phyloP scores from a whole-genome alignment of 31 red algal species.

The Odonthalia washingtoniensis region DNA sequence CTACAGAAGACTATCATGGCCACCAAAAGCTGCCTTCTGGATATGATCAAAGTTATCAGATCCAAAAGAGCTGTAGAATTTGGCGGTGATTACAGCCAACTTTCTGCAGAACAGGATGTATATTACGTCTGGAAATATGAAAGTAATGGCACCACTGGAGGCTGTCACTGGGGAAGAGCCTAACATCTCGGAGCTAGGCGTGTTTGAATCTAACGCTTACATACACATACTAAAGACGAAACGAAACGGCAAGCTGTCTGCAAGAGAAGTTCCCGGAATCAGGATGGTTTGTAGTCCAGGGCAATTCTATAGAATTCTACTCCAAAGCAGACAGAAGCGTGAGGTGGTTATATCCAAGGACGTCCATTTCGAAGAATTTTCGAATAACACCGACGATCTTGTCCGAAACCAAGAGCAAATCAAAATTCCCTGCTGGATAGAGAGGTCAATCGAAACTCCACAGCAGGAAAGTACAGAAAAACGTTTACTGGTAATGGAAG shows the following conservation, averaged over 20 bases:
- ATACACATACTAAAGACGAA: constrained; percentile 31
- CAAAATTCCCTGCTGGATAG: not conserved
- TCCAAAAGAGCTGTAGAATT: constrained; percentile 2
- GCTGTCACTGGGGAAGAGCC: constrained; percentile 28
- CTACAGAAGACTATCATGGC: constrained; percentile 43
- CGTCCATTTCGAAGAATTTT: constrained; percentile 8
- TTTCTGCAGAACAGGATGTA: constrained; percentile 43
- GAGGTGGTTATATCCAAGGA: constrained; percentile 15
- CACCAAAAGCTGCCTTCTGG: constrained; percentile 7
- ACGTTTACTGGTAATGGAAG: not conserved
- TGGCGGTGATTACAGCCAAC: constrained; percentile 18
- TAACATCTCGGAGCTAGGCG: constrained; percentile 13
- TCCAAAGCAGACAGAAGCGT: not conserved
- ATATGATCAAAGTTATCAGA: constrained; percentile 3
- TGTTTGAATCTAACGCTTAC: constrained; percentile 14
- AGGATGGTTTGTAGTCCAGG: constrained; percentile 17
- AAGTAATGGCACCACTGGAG: constrained; percentile 44
- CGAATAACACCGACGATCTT: not conserved
- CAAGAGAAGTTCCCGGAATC: constrained; percentile 7
- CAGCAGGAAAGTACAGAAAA: not conserved
- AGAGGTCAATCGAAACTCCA: not conserved
- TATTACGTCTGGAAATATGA: constrained; percentile 2
- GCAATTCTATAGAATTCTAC: constrained; percentile 26
- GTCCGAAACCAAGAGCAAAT: not conserved
- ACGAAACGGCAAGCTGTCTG: constrained; percentile 35